Evolutionary conservation across 208 protist species (phyloP), one percentile per base, ranked within the genome.

Genomic region (Jaenimonas drosophilae): DNA sequence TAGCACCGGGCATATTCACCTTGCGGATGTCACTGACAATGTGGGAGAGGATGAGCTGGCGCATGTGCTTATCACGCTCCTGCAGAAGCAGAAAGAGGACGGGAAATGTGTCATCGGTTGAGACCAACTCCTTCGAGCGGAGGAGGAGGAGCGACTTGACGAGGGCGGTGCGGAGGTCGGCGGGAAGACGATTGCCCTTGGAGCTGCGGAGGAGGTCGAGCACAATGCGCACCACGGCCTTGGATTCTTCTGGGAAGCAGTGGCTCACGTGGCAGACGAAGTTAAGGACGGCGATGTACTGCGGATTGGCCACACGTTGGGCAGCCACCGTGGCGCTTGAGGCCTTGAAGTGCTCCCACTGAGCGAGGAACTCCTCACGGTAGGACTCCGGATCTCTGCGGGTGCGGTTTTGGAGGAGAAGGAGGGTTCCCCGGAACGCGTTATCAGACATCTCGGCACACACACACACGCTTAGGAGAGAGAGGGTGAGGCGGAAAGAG

Each of bases 11-110:
- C 66, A 88, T 73, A 67, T 98, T 98, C 19, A 92, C 77, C 32
- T 75, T 85, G 45, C 90, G 87, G 32, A 99, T 83, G 63, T 99
- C 97, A 40, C 72, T 84, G 14, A 98, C 91, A 39, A 99, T 94
- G 71, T 98, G 91, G 2, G 69, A 66, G 24, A 91, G 64, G 42
- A 97, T 83, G 14, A 86, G 32, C 41, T 72, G 60, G 32, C 97
- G 82, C 20, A 98, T 67, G 39, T 42, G 38, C 71, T 98, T 98
- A 72, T 98, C 96, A 14, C 91, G 75, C 58, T 96, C 81, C 38
- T 95, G 80, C 47, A 99, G 96, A 12, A 99, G 67, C 49, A 55
- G 80, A 68, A 98, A 99, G 65, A 98, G 94, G 11, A 98, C 62
- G 14, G 90, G 77, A 54, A 98, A 91, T 5, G 97, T 72, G 1